These are phyloP conservation scores for Pseudozyma tsukubaensis DNA, from an alignment of 1,284 basidiomycete genomes.

Conservation along the genomic window DNA sequence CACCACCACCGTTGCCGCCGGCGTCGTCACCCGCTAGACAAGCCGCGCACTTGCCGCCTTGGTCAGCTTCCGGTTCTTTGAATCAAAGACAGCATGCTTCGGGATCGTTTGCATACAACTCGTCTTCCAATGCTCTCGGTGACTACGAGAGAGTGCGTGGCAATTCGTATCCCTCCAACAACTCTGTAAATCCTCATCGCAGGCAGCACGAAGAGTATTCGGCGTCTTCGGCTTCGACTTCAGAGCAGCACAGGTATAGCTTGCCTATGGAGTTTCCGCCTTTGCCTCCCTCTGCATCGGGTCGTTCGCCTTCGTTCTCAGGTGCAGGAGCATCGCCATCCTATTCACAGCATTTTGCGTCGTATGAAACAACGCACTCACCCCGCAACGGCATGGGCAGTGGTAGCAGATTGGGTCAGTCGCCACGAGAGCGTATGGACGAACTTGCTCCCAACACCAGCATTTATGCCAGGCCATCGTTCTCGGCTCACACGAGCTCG, in stretches of 20 bases:
- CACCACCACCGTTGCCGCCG: conserved; percentile 2
- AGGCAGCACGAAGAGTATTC: no score
- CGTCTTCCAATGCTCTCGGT: no score
- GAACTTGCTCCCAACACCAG: not conserved
- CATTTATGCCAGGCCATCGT: not conserved
- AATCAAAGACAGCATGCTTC: not conserved
- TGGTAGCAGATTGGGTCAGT: not conserved
- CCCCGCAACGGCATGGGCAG: not conserved
- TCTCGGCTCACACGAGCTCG: not conserved
- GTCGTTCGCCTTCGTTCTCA: no score
- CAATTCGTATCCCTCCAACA: no score
- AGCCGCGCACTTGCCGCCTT: not conserved
- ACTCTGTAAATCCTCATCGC: no score
- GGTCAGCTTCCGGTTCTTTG: not conserved
- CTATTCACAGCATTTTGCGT: not conserved
- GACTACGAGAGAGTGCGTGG: no score
- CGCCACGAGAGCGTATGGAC: not conserved
- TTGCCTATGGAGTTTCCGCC: no score
- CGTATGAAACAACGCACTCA: not conserved
- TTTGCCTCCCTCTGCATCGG: no score
- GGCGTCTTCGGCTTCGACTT: no score
- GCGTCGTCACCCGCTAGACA: conserved; percentile 12
- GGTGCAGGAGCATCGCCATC: not conserved
- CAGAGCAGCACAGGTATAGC: no score
- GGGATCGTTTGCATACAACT: not conserved